Conservation (phyloP, 768 basidiomycete species). For the Collybiopsis luxurians region DNA sequence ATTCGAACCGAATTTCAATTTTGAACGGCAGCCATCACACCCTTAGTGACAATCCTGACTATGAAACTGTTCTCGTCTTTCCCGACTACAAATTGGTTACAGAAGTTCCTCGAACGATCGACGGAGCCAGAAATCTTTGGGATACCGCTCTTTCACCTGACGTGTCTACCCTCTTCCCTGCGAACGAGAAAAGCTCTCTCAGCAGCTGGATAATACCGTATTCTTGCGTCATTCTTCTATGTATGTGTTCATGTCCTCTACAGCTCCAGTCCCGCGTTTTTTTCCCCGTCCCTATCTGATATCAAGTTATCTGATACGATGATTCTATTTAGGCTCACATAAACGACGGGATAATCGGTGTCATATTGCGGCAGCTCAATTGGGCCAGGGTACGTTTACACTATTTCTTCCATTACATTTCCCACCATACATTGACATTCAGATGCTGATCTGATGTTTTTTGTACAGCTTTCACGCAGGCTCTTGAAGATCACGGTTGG, state of each 20-base stretch:
- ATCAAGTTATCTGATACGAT: slow-evolving; percentile 15
- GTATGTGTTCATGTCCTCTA: no score
- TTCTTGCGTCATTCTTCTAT: slow-evolving; percentile 84
- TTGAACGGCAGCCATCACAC: slow-evolving; percentile 83
- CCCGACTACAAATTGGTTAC: slow-evolving; percentile 89
- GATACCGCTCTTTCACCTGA: slow-evolving; percentile 57
- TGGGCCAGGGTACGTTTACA: slow-evolving; percentile 64
- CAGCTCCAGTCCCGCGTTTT: slow-evolving; percentile 8
- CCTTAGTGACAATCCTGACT: slow-evolving; percentile 57
- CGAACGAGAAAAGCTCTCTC: slow-evolving; percentile 43
- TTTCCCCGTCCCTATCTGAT: slow-evolving; percentile 9
- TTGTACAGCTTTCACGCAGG: slow-evolving; percentile 54
- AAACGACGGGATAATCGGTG: slow-evolving; percentile 92
- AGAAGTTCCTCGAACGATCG: slow-evolving; percentile 59
- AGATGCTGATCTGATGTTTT: slow-evolving; percentile 15
- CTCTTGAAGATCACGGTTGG: slow-evolving; percentile 70
- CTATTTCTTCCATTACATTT: slow-evolving; percentile 5
- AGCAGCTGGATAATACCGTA: slow-evolving; percentile 86
- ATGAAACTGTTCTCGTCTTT: slow-evolving; percentile 82
- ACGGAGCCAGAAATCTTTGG: slow-evolving; percentile 74
- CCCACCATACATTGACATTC: neutral
- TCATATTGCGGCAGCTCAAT: slow-evolving; percentile 79
- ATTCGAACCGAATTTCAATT: slow-evolving; percentile 60
- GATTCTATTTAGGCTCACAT: slow-evolving; percentile 71
- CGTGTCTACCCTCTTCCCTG: slow-evolving; percentile 44